A percentile compares a stretch with the other conserved stretches of the same genome.
These are phyloP conservation scores for Blastobotrys mokoenaii DNA, from an alignment of 805 yeast species.

Conservation along the genomic window DNA sequence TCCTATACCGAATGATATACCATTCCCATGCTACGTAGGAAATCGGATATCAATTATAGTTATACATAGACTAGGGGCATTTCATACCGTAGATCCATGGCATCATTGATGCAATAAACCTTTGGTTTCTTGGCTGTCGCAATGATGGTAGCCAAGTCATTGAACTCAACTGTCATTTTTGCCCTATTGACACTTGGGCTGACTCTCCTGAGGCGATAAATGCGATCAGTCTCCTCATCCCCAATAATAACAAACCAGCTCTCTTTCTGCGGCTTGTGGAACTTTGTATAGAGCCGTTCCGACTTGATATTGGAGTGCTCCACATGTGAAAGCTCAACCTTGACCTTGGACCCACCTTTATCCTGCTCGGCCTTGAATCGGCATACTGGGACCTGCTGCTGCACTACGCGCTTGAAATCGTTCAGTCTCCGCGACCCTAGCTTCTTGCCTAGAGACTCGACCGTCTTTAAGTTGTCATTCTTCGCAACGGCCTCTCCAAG, in stretches of 20 bases:
- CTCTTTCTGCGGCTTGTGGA: conserved; percentile 87
- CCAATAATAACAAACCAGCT: conserved; percentile 77
- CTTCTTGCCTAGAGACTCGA: no score
- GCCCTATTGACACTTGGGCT: conserved; percentile 5
- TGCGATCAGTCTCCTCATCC: conserved; percentile 42
- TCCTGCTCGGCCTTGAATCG: conserved; percentile 15
- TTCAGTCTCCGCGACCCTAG: conserved; percentile 20
- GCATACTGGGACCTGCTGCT: conserved; percentile 53
- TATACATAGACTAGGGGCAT: neutral
- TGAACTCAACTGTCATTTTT: no score
- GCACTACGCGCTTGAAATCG: conserved; percentile 45
- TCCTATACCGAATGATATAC: no score
- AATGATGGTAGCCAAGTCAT: neutral
- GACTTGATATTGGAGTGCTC: neutral
- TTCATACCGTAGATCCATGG: conserved; percentile 14
- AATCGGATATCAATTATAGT: neutral
- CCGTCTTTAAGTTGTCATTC: conserved; percentile 17
- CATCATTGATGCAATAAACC: conserved; percentile 16
- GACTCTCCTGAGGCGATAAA: conserved; percentile 65
- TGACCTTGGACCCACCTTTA: conserved; percentile 27
- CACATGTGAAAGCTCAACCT: conserved; percentile 45
- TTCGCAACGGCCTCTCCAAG: conserved; percentile 30
- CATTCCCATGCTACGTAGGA: no score
- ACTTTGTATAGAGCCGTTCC: conserved; percentile 23
- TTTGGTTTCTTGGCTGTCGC: conserved; percentile 1